Evolutionary conservation across 2,329 filamentous ascomycete species (phyloP), one percentile per base, ranked within the genome.

Genomic region (Fusarium chlamydosporum): DNA sequence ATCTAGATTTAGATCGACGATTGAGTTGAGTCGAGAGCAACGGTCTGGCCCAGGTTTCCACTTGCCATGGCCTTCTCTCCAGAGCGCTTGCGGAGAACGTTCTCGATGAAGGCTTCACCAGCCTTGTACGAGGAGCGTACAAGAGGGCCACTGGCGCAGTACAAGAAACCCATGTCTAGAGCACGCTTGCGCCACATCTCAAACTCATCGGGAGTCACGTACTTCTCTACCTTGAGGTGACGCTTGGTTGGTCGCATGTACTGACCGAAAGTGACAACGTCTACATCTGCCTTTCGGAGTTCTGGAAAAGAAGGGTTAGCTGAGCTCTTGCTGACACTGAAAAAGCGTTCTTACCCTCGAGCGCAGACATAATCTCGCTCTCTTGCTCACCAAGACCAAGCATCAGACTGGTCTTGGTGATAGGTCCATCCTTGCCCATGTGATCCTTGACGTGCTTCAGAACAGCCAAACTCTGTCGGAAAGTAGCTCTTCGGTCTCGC

Each of bases 321-420:
- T 42, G 26, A 26, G 20, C 41, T 46, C 26, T 27, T 53, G 9
- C 5, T 11, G 42, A 16, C 13, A 37, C n/a, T 20, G 16, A 57
- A 7, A 45, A 48, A 7, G 23, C 29, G 20, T 61, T 73, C 82
- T 74, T 81, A 91, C 89, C 88, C 78, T 84, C 87, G 62, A 98
- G 81, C 1, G 95, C 89, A 67, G 92, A 88, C 87, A 89, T 91
- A 1, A 99, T 80, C 81, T 98, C 92, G 18, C 92, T 87, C 74
- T 98, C 94, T 27, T 90, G 94, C 85, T 99, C 96, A 13, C 96
- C 96, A 7, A 99, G 82, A 6, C 96, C 96, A 26, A 99, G 86
- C 96, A 99, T 99, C 68, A 99, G 89, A 72, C 93, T 97, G 2
- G 96, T 98, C 86, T 99, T 99, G n/a, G 96, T 99, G 74, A 99